These are phyloP conservation scores for Aureobasidium zeae DNA, from an alignment of 2,329 filamentous ascomycete genomes.

Conservation along the genomic window DNA sequence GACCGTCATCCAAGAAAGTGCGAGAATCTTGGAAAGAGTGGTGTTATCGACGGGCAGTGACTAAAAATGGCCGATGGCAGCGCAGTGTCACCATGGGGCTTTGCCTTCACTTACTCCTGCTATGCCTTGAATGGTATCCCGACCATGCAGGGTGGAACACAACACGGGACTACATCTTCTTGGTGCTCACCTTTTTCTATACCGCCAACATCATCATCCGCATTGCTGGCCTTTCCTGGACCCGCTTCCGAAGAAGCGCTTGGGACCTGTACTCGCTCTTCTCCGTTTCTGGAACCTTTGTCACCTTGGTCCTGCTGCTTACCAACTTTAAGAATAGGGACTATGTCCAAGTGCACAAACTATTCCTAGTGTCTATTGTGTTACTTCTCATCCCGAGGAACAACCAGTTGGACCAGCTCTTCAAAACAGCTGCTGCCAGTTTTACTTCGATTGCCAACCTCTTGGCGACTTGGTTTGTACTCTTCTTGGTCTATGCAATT, in stretches of 20 bases:
- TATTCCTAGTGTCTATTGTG: slow-evolving; percentile 84
- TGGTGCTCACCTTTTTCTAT: slow-evolving; percentile 73
- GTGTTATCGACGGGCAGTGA: slow-evolving; percentile 90
- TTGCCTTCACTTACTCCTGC: slow-evolving; percentile 69
- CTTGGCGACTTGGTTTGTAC: slow-evolving; percentile 90
- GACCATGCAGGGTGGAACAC: slow-evolving; percentile 63
- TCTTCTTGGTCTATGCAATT: slow-evolving; percentile 94
- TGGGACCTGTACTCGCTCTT: slow-evolving; percentile 90
- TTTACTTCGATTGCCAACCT: slow-evolving; percentile 83
- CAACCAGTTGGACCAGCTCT: slow-evolving; percentile 92
- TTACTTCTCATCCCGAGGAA: slow-evolving; percentile 90
- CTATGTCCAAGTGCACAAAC: slow-evolving; percentile 82
- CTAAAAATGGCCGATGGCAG: slow-evolving; percentile 91
- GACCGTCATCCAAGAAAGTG: slow-evolving; percentile 68
- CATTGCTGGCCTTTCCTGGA: slow-evolving; percentile 82
- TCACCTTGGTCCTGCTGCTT: slow-evolving; percentile 70
- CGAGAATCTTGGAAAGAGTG: slow-evolving; percentile 71
- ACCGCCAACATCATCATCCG: slow-evolving; percentile 74
- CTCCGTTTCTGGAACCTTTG: slow-evolving; percentile 68
- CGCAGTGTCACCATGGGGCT: slow-evolving; percentile 68
- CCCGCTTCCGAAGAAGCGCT: slow-evolving; percentile 79
- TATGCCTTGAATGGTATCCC: slow-evolving; percentile 77
- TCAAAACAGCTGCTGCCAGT: slow-evolving; percentile 96
- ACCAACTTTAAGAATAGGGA: slow-evolving; percentile 45
- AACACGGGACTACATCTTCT: slow-evolving; percentile 66